These are phyloP conservation scores for Exserohilum rostratum DNA, from an alignment of 2,329 filamentous ascomycete genomes.

Conservation along the genomic window DNA sequence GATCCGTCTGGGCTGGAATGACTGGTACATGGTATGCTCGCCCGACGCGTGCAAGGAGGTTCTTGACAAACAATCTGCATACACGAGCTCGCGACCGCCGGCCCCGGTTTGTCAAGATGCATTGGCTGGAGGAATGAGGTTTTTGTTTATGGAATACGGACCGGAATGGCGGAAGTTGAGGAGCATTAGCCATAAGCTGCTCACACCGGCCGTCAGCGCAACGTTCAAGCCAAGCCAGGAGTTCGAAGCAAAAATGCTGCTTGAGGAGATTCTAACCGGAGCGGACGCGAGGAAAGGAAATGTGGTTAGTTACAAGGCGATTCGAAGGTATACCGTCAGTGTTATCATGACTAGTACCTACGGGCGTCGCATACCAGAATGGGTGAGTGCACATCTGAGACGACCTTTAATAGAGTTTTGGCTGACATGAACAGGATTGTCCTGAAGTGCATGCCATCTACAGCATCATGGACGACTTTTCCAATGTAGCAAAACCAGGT, in stretches of 20 bases:
- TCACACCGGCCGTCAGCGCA: constrained; percentile 46
- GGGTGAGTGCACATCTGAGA: constrained; percentile 24
- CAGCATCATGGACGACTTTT: constrained; percentile 45
- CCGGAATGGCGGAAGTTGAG: constrained; percentile 50
- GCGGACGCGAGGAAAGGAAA: constrained; percentile 26
- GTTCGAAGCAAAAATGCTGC: constrained; percentile 54
- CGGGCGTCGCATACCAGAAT: constrained; percentile 40
- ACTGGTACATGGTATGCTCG: constrained; percentile 55
- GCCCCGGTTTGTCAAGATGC: constrained; percentile 50
- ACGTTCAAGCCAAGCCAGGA: constrained; percentile 54
- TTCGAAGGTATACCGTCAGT: constrained; percentile 41
- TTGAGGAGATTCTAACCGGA: constrained; percentile 50
- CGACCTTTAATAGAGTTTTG: not conserved
- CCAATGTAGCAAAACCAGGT: constrained; percentile 35
- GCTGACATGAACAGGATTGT: constrained; percentile 28
- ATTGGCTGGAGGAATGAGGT: constrained; percentile 49
- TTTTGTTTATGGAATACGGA: constrained; percentile 53
- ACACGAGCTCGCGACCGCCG: constrained; percentile 47
- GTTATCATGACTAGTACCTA: constrained; percentile 49
- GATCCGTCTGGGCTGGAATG: constrained; percentile 53
- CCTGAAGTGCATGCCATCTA: constrained; percentile 43
- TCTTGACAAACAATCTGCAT: constrained; percentile 49
- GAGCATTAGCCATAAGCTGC: constrained; percentile 48
- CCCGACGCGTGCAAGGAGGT: constrained; percentile 54
- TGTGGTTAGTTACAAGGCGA: constrained; percentile 35